These are phyloP conservation scores for Forsythia viridissima DNA, from an alignment of 257 asterid species.

Conservation along the genomic window DNA sequence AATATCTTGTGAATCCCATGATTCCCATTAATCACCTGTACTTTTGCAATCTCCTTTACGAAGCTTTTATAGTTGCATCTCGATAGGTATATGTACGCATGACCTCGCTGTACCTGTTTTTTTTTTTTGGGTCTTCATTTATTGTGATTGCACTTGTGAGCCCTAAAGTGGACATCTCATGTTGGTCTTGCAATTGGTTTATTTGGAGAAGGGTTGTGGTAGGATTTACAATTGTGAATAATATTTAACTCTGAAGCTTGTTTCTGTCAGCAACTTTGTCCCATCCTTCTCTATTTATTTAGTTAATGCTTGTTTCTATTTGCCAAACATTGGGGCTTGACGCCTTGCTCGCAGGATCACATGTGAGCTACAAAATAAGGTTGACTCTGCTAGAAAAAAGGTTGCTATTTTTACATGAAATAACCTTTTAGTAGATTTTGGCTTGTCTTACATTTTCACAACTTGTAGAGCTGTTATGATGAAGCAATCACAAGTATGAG, in stretches of 20 bases:
- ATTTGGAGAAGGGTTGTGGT: not conserved
- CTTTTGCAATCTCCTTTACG: not conserved
- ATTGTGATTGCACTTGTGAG: not conserved
- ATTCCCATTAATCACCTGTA: not conserved
- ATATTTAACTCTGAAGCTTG: not conserved
- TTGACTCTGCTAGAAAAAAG: not conserved
- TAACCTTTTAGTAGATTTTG: no score
- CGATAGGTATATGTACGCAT: not conserved
- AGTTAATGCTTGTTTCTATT: not conserved
- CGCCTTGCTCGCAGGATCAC: not conserved
- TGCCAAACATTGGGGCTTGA: not conserved
- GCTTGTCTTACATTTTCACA: no score
- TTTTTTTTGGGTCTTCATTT: not conserved
- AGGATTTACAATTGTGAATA: not conserved
- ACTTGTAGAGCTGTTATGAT: no score
- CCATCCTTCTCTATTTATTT: not conserved
- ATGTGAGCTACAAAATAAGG: not conserved
- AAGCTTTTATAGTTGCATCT: not conserved
- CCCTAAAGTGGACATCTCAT: not conserved
- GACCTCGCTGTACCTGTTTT: not conserved
- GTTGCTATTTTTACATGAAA: no score
- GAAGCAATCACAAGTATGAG: no score
- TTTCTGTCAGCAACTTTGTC: not conserved
- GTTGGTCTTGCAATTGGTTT: not conserved
- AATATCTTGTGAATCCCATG: not conserved